These are phyloP conservation scores for Sarocladium strictum DNA, from an alignment of 2,329 filamentous ascomycete species.

Conservation along the genomic window DNA sequence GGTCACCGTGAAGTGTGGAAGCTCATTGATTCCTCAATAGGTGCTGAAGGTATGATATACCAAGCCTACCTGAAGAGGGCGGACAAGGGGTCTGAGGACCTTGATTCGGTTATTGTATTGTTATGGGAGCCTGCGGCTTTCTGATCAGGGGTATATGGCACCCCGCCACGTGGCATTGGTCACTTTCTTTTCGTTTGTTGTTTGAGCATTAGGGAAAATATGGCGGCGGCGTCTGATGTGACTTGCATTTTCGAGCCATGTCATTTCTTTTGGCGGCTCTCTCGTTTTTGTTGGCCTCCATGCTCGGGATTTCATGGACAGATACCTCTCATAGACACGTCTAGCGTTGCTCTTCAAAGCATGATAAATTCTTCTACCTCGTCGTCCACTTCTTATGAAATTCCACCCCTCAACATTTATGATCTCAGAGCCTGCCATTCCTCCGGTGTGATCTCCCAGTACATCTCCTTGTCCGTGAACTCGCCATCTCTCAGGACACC, in stretches of 20 bases:
- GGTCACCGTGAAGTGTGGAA: constrained; percentile 27
- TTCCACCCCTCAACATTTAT: constrained; percentile 1
- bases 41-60: constrained; percentile 33
- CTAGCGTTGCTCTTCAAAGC: constrained; percentile 1
- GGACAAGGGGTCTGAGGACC: constrained; percentile 18
- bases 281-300: background rate
- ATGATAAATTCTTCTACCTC: background rate
- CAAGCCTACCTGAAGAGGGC: constrained; percentile 38
- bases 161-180: background rate
- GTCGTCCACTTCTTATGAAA: background rate
- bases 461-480: constrained; percentile 17
- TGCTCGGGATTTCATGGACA: background rate
- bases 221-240: constrained; percentile 7
- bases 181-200: background rate
- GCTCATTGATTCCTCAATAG: constrained; percentile 32
- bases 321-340: background rate
- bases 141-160: background rate
- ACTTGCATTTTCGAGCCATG: background rate
- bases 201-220: background rate
- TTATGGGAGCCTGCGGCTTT: constrained; percentile 28
- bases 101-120: constrained; percentile 34
- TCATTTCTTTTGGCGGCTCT: background rate
- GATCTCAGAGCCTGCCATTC: constrained; percentile 12
- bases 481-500: constrained; percentile 14
- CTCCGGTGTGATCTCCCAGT: constrained; percentile 18